Conservation (phyloP, 768 basidiomycete genomes). For the Collybiopsis confluens region DNA sequence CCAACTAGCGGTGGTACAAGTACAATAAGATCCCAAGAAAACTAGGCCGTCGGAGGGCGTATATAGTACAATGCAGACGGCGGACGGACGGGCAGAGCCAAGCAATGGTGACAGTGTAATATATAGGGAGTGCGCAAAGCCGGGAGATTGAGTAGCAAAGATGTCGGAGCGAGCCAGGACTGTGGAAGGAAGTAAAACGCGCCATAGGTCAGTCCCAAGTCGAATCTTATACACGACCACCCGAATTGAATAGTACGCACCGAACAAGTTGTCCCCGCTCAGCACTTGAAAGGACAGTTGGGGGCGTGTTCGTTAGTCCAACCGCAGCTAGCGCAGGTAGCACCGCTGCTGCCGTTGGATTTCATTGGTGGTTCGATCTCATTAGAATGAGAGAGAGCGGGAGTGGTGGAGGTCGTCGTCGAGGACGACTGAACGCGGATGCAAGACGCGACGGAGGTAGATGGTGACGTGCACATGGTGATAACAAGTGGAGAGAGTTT, state of each 20-base stretch:
- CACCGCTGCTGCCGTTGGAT: slow-evolving; percentile 37
- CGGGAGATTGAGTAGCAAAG: neutral
- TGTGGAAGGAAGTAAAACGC: neutral
- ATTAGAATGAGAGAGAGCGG: neutral
- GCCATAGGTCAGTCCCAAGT: too few species aligned
- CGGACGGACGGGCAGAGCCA: neutral
- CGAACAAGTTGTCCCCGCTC: slow-evolving; percentile 5
- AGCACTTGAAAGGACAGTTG: slow-evolving; percentile 62
- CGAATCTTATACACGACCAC: neutral
- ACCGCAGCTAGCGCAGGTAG: slow-evolving; percentile 57
- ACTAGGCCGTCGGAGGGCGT: neutral
- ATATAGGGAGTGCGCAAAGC: neutral
- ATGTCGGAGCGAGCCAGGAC: neutral
- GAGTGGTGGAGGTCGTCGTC: neutral
- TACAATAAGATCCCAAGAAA: neutral
- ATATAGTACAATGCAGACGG: neutral
- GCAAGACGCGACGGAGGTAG: neutral
- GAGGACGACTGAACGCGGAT: neutral
- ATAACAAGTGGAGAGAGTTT: neutral
- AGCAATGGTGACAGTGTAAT: too few species aligned
- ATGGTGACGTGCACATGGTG: neutral
- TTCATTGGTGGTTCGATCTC: neutral
- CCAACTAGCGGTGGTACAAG: neutral
- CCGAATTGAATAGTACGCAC: neutral
- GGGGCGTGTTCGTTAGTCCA: slow-evolving; percentile 59